Evolutionary conservation across 257 asterid genomes (phyloP), one percentile per base, ranked within the genome.

Genomic region (Schizonepeta tenuifolia): DNA sequence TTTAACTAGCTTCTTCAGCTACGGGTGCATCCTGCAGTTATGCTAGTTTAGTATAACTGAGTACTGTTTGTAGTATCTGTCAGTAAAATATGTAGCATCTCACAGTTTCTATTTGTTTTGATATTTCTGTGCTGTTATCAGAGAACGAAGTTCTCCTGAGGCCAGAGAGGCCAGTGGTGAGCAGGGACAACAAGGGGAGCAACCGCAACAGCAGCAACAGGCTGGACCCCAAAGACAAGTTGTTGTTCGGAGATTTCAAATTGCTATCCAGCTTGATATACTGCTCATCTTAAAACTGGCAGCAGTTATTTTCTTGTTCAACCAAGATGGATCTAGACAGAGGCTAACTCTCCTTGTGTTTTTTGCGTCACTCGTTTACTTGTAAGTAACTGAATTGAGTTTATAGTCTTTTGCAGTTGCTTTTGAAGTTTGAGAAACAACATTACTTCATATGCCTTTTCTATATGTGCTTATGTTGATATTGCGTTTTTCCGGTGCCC

Each of bases 281-380:
- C 67, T 86, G 65, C 98, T 93, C 75, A 90, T 93, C 73, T 79
- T 93, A 62, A 93, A 93, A 88, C 82, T 93, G 82, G 94, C 87
- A 15, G 98, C 98, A 18, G 97, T 91, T 62, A 89, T 93, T 76
- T 93, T 90, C 80, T 84, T 93, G 92, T 90, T 93, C 75, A 93
- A 89, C 84, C 98, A 90, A 84, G 97, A 93, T 80, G 98, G 98
- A 73, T 93, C 98, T 26, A 85, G 79, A 53, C 96, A 89, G 75
- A 90, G 96, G 83, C 94, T 93, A 70, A 82, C 85, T 78, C 88
- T 93, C 74, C 96, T 93, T 17, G 87, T 89, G 74, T 84, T 93
- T 78, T 82, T 89, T 69, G 97, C 97, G 55, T 78, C 88, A 46
- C 74, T 93, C 76, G 86, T 93, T 65, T 93, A 93, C 83, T 84